Conservation (phyloP, 208 protist genomes). For the Spongospora subterranea region DNA sequence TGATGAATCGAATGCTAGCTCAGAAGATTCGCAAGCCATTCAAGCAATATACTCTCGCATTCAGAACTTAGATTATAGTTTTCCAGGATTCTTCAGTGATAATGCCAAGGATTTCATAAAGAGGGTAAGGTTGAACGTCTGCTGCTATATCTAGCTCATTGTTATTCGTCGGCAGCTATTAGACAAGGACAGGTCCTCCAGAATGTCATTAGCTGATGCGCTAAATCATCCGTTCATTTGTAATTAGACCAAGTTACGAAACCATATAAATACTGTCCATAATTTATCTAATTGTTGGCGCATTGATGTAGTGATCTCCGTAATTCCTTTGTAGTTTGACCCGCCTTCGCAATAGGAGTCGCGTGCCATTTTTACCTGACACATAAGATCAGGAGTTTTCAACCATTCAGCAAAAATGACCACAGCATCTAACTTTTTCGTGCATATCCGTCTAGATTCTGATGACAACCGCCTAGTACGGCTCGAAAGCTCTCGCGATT, state of each 20-base stretch:
- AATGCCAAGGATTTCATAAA: constrained; percentile 1
- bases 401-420: neutral
- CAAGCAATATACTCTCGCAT: constrained; percentile 1
- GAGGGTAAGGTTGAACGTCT: neutral
- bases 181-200: neutral
- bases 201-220: neutral
- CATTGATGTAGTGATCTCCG: too few relatives aligned
- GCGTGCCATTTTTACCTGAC: too few relatives aligned
- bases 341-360: too few relatives aligned
- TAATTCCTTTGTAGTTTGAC: too few relatives aligned
- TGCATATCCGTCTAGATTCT: neutral
- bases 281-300: too few relatives aligned
- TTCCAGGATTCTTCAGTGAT: neutral
- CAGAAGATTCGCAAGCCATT: neutral
- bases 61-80: neutral
- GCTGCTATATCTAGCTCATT: neutral
- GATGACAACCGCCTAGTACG: constrained; percentile 18
- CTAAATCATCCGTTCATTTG: constrained; percentile 22
- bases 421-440: constrained; percentile 29
- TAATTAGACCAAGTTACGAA: too few relatives aligned
- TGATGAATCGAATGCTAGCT: neutral
- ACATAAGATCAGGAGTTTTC: too few relatives aligned
- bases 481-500: constrained; percentile 41
- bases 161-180: neutral
- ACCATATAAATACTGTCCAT: too few relatives aligned